Percentiles rank a stretch among this genome's conserved stretches.
These are phyloP conservation scores for Discostella stelligeroides DNA, from an alignment of 108 stramenopile genomes.

Conservation along the genomic window DNA sequence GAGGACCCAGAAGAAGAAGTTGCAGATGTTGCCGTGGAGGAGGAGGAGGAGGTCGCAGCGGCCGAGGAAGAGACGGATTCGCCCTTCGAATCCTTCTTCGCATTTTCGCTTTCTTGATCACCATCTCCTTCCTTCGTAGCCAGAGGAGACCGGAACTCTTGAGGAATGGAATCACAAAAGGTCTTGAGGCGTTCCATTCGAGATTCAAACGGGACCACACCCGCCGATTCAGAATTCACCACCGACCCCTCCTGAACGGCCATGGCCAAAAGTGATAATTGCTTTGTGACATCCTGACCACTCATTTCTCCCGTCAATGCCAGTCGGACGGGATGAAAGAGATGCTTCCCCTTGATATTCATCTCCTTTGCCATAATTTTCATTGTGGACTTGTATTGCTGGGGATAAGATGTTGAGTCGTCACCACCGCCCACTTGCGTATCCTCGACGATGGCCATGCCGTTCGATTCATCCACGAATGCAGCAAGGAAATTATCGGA, in stretches of 20 bases:
- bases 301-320: conserved; percentile 96
- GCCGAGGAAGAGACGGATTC: no score
- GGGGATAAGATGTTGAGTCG: conserved; percentile 49
- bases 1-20: conserved; percentile 28
- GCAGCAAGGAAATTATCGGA: conserved; percentile 57
- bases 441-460: conserved; percentile 73
- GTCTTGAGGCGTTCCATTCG: conserved; percentile 67
- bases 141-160: conserved; percentile 61
- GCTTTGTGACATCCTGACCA: conserved; percentile 96
- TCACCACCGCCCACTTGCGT: conserved; percentile 67
- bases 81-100: conserved; percentile 12
- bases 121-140: conserved; percentile 20
- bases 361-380: conserved; percentile 86
- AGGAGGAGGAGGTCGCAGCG: conserved; percentile 1
- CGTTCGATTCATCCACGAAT: conserved; percentile 74
- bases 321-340: conserved; percentile 94
- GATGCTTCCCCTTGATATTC: conserved; percentile 86
- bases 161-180: conserved; percentile 83
- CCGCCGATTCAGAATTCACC: conserved; percentile 60
- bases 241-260: conserved; percentile 61
- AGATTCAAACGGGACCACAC: conserved; percentile 60
- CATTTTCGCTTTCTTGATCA: neutral
- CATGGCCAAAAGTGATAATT: conserved; percentile 78
- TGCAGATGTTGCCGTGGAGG: conserved; percentile 6
- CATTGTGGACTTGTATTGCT: conserved; percentile 81